A percentile compares a stretch with the other conserved stretches of the same genome.
Evolutionary conservation across 192 early-diverging fungal species (phyloP).

Genomic region (Oehlia diaphana): DNA sequence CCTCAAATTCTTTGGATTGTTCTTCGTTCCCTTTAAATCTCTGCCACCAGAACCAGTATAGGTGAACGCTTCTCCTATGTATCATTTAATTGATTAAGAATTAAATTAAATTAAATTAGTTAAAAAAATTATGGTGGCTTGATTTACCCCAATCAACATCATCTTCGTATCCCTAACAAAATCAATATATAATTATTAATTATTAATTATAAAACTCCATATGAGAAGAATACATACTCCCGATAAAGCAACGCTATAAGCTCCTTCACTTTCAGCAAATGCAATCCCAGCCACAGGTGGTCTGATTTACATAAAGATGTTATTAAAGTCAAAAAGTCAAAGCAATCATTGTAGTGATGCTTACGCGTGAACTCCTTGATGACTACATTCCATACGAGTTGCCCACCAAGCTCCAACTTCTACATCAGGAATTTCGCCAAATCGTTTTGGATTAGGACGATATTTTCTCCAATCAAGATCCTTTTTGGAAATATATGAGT

Average conservation of each 20-base stretch:
- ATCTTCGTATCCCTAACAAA: constrained; percentile 26
- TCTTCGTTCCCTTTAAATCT: constrained; percentile 14
- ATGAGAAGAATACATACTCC: background rate
- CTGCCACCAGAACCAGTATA: constrained; percentile 24
- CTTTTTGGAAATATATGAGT: background rate
- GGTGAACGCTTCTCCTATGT: constrained; percentile 16
- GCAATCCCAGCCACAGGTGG: constrained; percentile 19
- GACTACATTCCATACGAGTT: constrained; percentile 18
- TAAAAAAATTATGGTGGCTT: no score
- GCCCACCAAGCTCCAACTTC: constrained; percentile 15
- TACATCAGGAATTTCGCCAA: constrained; percentile 6
- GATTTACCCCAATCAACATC: constrained; percentile 25
- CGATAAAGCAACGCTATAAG: constrained; percentile 16
- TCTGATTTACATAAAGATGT: background rate
- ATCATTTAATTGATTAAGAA: no score
- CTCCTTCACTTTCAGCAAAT: constrained; percentile 8
- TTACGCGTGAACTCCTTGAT: constrained; percentile 19
- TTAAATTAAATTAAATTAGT: no score
- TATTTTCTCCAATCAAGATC: background rate
- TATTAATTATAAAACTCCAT: background rate
- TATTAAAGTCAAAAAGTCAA: background rate
- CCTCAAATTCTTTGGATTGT: constrained; percentile 14
- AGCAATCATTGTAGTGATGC: background rate
- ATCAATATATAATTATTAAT: background rate
- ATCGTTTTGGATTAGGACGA: constrained; percentile 9